phyloP scores from a whole-genome alignment of 2,329 filamentous ascomycete genomes.

The Clarireedia homoeocarpa region DNA sequence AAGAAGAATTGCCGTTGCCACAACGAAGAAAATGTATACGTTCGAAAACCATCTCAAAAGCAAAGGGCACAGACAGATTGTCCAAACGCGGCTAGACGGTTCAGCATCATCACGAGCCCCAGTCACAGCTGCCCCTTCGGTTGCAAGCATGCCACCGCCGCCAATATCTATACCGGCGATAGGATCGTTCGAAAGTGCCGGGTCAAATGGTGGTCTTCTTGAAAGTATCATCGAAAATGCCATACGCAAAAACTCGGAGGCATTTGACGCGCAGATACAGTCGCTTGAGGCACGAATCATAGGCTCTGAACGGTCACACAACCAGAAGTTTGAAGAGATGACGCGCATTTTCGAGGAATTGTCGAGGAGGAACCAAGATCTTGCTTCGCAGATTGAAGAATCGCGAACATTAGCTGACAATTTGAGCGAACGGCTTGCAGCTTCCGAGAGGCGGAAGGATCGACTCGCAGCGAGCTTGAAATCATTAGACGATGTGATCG shows the following conservation, averaged over 20 bases:
- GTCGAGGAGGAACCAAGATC: neutral
- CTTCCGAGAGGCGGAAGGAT: neutral
- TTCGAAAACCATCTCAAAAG: neutral
- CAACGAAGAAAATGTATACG: neutral
- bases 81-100: neutral
- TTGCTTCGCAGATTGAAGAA: neutral
- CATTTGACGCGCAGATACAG: neutral
- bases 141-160: neutral
- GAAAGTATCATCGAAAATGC: constrained; percentile 2
- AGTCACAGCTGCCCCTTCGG: neutral
- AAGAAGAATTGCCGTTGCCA: neutral
- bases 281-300: neutral
- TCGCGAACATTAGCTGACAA: neutral
- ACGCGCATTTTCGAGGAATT: neutral
- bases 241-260: neutral
- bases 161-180: neutral
- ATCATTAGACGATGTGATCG: neutral
- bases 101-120: neutral
- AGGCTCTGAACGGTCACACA: neutral
- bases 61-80: neutral
- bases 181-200: neutral
- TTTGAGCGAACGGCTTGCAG: neutral
- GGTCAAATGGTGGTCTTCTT: neutral
- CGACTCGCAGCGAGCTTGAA: neutral
- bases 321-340: constrained; percentile 1